A percentile compares a stretch with the other conserved stretches of the same genome.
These are phyloP conservation scores for Amphibolis antarctica DNA, from an alignment of 106 monocot genomes.

Conservation along the genomic window DNA sequence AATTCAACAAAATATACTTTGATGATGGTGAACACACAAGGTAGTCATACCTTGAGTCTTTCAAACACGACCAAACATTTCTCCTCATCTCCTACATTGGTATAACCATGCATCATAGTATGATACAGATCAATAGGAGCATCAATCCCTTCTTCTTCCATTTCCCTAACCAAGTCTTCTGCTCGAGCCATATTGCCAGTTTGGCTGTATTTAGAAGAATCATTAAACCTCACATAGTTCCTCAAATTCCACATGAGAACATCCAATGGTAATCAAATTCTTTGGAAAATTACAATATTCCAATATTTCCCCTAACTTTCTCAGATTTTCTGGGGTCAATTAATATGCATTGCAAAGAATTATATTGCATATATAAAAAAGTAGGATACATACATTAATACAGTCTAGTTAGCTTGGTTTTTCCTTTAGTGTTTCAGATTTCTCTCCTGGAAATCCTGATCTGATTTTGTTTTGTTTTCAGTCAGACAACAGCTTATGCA, in stretches of 20 bases:
- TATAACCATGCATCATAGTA: constrained; percentile 99
- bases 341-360: no score
- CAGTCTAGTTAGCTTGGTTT: no score
- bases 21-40: not conserved
- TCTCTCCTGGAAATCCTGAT: no score
- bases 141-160: constrained; percentile 94
- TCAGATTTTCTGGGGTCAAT: no score
- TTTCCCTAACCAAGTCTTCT: constrained; percentile 77
- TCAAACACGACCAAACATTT: constrained; percentile 90
- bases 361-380: no score
- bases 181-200: constrained; percentile 74
- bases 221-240: not conserved
- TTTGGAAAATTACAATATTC: not conserved
- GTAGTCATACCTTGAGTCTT: constrained; percentile 63
- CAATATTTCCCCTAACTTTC: no score
- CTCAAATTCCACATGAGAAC: no score
- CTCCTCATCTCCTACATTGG: constrained; percentile 62
- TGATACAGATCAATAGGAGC: constrained; percentile 91
- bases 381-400: no score
- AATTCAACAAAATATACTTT: not conserved
- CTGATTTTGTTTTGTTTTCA: no score
- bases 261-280: not conserved
- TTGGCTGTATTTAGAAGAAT: constrained; percentile 45
- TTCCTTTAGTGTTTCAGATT: no score
- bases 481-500: no score